A percentile compares a stretch with the other conserved stretches of the same genome.
These are phyloP conservation scores for Uncinocarpus reesii DNA, from an alignment of 2,329 filamentous ascomycete species.

Conservation along the genomic window DNA sequence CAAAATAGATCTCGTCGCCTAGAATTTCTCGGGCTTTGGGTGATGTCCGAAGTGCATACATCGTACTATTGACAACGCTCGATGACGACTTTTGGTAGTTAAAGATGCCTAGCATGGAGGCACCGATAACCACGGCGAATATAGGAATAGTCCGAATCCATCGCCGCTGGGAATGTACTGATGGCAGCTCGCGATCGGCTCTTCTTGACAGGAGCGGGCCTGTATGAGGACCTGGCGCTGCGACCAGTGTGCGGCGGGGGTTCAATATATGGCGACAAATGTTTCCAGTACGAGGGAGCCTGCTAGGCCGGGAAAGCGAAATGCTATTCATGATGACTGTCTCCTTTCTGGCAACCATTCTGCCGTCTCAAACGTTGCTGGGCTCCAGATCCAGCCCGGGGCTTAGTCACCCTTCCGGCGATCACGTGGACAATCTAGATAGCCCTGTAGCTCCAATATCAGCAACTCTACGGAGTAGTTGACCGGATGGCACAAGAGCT, in stretches of 20 bases:
- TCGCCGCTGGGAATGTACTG: constrained; percentile 40
- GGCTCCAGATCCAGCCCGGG: too few relatives aligned
- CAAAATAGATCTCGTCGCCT: constrained; percentile 79
- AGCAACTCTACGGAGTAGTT: not conserved
- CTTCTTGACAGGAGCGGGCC: constrained; percentile 45
- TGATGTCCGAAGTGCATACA: constrained; percentile 84
- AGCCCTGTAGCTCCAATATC: too few relatives aligned
- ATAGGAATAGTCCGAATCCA: constrained; percentile 69
- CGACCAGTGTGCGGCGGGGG: constrained; percentile 38
- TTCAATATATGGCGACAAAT: constrained; percentile 6
- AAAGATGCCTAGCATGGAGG: constrained; percentile 78
- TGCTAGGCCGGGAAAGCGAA: not conserved
- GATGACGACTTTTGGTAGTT: constrained; percentile 97
- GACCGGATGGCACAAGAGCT: not conserved
- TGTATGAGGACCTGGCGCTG: constrained; percentile 41
- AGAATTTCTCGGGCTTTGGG: constrained; percentile 62
- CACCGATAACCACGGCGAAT: constrained; percentile 62
- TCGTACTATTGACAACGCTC: constrained; percentile 71
- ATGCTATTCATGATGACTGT: constrained; percentile 2
- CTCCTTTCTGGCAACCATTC: not conserved
- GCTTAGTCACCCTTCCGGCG: not conserved
- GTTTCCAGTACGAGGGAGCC: not conserved
- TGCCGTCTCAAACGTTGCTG: not conserved
- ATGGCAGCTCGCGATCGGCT: constrained; percentile 44
- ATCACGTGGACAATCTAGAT: too few relatives aligned